Evolutionary conservation across 2,329 filamentous ascomycete genomes (phyloP).

Genomic region (Chaetomiaceae sp.): DNA sequence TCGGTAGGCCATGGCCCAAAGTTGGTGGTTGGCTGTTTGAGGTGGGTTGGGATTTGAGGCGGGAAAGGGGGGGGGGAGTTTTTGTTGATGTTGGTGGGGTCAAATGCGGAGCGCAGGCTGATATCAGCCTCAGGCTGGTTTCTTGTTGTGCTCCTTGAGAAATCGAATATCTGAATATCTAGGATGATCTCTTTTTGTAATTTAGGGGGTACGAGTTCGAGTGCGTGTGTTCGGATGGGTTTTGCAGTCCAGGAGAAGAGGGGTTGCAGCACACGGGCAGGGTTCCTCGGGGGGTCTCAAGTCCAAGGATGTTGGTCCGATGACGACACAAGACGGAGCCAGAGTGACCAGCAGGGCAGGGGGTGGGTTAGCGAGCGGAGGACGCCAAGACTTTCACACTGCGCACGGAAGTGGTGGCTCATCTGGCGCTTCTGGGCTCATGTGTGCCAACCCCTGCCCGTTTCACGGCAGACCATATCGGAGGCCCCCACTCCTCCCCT

Average conservation of each 20-base stretch:
- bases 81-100: not conserved
- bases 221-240: constrained; percentile 5
- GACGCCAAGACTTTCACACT: constrained; percentile 4
- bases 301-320: constrained; percentile 26
- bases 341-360: constrained; percentile 7
- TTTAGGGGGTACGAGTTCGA: constrained; percentile 1
- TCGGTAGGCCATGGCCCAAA: constrained; percentile 25
- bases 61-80: not conserved
- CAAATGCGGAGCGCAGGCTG: not conserved
- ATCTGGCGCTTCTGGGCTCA: not conserved
- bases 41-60: too few species aligned
- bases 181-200: not conserved
- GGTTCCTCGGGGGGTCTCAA: constrained; percentile 2
- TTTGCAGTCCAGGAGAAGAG: constrained; percentile 2
- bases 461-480: not conserved
- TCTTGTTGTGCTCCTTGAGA: not conserved
- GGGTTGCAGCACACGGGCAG: constrained; percentile 6
- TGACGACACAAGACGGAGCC: constrained; percentile 23
- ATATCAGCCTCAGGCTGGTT: too few species aligned
- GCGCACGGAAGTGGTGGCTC: too few species aligned
- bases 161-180: too few species aligned
- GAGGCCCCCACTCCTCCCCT: too few species aligned
- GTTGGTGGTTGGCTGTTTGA: too few species aligned
- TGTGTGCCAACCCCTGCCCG: constrained; percentile 4
- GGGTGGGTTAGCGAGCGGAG: not conserved